These are phyloP conservation scores for Alternaria arbusti DNA, from an alignment of 2,329 filamentous ascomycete species.

Conservation along the genomic window DNA sequence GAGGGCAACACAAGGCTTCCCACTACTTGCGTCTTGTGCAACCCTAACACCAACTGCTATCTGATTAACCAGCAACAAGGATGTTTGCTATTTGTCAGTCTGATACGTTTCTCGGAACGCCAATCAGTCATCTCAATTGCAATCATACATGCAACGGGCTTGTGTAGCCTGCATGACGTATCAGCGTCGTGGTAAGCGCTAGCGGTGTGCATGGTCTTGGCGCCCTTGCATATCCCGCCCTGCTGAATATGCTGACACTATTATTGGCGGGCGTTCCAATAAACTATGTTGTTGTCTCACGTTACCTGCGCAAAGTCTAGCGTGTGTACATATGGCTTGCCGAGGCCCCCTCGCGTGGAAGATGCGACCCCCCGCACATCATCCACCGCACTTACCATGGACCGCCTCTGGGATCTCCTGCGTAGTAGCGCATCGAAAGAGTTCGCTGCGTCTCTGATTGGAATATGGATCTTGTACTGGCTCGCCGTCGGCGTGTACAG, in stretches of 20 bases:
- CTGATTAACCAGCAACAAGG: not conserved
- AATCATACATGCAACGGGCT: not conserved
- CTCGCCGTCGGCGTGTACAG: not conserved
- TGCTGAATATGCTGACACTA: not conserved
- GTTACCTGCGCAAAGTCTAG: not conserved
- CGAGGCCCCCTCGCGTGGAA: not conserved
- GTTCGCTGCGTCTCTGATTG: not conserved
- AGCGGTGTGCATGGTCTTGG: not conserved
- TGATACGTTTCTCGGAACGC: not conserved
- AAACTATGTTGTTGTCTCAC: not conserved
- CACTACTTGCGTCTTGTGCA: not conserved
- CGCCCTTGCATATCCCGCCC: not conserved
- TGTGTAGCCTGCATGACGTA: not conserved
- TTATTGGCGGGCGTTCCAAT: not conserved
- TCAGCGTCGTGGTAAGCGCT: not conserved
- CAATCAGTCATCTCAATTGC: not conserved
- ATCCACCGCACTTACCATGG: not conserved
- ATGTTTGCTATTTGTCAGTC: not conserved
- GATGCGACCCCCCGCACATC: not conserved
- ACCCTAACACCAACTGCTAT: not conserved
- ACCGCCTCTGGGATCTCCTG: not conserved
- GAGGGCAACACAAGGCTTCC: not conserved
- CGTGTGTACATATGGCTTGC: not conserved
- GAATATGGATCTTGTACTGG: not conserved
- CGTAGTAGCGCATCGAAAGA: not conserved